Evolutionary conservation across 2,329 filamentous ascomycete genomes (phyloP).

Genomic region (Diaporthe aspalathi): DNA sequence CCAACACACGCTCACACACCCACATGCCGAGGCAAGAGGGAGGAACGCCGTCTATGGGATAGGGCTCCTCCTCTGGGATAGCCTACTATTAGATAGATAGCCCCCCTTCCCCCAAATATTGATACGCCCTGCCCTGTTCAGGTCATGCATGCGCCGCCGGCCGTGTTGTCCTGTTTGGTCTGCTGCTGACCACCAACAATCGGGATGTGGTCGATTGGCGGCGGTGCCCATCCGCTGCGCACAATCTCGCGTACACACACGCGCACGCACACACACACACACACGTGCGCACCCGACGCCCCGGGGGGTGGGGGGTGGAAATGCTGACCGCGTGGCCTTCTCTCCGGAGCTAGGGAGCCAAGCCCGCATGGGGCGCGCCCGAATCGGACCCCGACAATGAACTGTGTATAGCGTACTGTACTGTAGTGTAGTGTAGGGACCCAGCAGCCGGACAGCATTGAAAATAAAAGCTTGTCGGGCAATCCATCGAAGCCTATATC

Average conservation of each 20-base stretch:
- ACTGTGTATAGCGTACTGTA: neutral
- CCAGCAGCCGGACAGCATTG: neutral
- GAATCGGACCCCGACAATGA: neutral
- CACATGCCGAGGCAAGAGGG: neutral
- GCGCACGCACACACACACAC: neutral
- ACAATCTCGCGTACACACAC: too few species aligned
- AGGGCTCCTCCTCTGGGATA: neutral
- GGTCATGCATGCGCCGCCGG: slow-evolving; percentile 3
- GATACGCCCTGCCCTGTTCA: neutral
- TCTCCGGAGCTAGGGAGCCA: slow-evolving; percentile 1
- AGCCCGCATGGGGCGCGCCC: slow-evolving; percentile 6
- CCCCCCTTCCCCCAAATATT: neutral
- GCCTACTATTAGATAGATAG: neutral
- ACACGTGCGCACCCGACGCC: slow-evolving; percentile 2
- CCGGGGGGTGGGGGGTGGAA: neutral
- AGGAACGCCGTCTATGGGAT: neutral
- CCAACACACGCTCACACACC: neutral
- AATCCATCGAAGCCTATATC: slow-evolving; percentile 24
- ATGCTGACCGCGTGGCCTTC: slow-evolving; percentile 19
- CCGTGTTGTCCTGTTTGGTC: slow-evolving; percentile 10
- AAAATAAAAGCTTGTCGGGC: slow-evolving; percentile 15
- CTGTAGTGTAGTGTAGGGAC: neutral
- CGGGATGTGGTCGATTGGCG: neutral
- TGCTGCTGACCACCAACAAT: slow-evolving; percentile 17
- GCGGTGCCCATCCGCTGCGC: neutral